These are phyloP conservation scores for Suhomyces guaymorum DNA, from an alignment of 1,139 yeast species.

Conservation along the genomic window DNA sequence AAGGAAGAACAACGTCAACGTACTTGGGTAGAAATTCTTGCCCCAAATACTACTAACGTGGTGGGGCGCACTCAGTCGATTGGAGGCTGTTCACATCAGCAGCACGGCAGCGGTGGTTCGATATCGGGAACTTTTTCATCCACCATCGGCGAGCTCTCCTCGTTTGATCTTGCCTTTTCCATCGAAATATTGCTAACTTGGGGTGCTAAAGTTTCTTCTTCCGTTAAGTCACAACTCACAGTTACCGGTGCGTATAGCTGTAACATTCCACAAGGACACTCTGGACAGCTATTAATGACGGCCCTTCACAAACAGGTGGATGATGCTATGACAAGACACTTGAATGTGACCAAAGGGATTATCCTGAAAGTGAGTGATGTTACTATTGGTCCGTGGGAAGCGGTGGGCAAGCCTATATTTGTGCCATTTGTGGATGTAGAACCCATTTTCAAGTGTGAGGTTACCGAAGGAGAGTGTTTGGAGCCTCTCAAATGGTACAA, in stretches of 20 bases:
- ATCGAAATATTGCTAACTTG: slow-evolving; percentile 1
- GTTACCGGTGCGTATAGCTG: slow-evolving; percentile 21
- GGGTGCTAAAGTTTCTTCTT: background rate
- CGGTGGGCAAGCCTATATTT: slow-evolving; percentile 5
- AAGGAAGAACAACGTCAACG: slow-evolving; percentile 15
- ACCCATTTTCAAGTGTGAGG: slow-evolving; percentile 17
- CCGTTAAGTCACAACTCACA: slow-evolving; percentile 10
- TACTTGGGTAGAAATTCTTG: slow-evolving; percentile 16
- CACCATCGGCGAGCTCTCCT: slow-evolving; percentile 17
- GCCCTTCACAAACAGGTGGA: slow-evolving; percentile 18
- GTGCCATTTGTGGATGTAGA: slow-evolving; percentile 12
- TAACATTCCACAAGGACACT: slow-evolving; percentile 18
- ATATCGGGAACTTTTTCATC: slow-evolving; percentile 18
- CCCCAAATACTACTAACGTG: slow-evolving; percentile 1
- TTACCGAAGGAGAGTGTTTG: background rate
- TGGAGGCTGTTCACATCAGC: slow-evolving; percentile 22
- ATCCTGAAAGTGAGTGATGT: background rate
- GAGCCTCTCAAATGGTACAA: background rate
- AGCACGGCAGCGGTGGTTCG: slow-evolving; percentile 25
- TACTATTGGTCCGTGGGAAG: slow-evolving; percentile 13
- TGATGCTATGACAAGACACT: slow-evolving; percentile 15
- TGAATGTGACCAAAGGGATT: slow-evolving; percentile 1
- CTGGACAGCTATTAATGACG: slow-evolving; percentile 25
- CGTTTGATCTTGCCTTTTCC: slow-evolving; percentile 19
- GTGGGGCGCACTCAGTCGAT: slow-evolving; percentile 19